A percentile compares a stretch with the other conserved stretches of the same genome.
phyloP scores from a whole-genome alignment of 345 rosid species.

The Carallia pectinifolia region DNA sequence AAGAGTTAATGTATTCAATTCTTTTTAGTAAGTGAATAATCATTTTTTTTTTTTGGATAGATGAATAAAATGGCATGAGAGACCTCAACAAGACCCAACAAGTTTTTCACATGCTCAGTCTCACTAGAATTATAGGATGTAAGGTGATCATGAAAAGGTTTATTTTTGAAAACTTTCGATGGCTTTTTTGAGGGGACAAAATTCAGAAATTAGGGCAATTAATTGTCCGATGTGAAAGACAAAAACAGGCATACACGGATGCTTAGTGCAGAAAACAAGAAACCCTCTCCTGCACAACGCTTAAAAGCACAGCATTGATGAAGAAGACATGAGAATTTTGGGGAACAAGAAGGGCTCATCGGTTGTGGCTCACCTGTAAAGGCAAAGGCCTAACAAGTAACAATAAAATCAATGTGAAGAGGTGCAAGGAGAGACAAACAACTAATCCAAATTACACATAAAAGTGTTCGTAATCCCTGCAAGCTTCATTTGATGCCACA shows the following conservation, averaged over 20 bases:
- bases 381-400: no score
- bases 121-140: slow-evolving; percentile 46
- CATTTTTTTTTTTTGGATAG: no score
- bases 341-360: slow-evolving; percentile 28
- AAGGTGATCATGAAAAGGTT: slow-evolving; percentile 39
- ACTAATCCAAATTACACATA: no score
- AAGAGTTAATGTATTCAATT: no score
- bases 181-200: slow-evolving; percentile 68
- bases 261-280: slow-evolving; percentile 42
- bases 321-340: slow-evolving; percentile 36
- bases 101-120: slow-evolving; percentile 16
- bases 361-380: no score
- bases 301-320: slow-evolving; percentile 25
- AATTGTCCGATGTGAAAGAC: slow-evolving; percentile 38
- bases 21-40: background rate
- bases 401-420: no score
- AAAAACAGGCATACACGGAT: slow-evolving; percentile 31
- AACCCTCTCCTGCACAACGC: slow-evolving; percentile 19
- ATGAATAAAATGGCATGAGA: slow-evolving; percentile 34
- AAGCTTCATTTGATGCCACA: no score
- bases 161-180: slow-evolving; percentile 46
- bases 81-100: slow-evolving; percentile 29
- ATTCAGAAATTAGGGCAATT: slow-evolving; percentile 53
- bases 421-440: no score
- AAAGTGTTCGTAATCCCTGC: no score